phyloP scores from a whole-genome alignment of 2,329 filamentous ascomycete genomes.

The Passalora sequoiae region DNA sequence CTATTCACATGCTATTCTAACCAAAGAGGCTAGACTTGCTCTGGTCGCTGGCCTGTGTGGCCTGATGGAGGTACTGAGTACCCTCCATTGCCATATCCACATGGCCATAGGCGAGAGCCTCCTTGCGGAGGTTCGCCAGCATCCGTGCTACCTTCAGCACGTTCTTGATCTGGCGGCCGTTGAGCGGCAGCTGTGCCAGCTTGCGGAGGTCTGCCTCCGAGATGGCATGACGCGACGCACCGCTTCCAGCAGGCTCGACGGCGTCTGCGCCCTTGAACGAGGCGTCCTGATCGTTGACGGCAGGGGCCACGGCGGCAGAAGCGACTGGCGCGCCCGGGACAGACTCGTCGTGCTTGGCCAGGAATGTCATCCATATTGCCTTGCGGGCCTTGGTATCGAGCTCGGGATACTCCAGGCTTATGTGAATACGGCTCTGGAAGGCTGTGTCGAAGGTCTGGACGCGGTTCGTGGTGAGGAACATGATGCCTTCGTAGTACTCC shows the following conservation, averaged over 20 bases:
- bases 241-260: not conserved
- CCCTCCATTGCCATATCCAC: constrained; percentile 20
- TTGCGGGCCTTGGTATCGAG: constrained; percentile 35
- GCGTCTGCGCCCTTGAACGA: constrained; percentile 10
- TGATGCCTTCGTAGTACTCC: constrained; percentile 39
- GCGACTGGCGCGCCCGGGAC: too few species aligned
- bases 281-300: too few species aligned
- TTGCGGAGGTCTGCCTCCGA: constrained; percentile 29
- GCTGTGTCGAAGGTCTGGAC: constrained; percentile 42
- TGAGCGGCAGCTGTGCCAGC: constrained; percentile 32
- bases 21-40: not conserved
- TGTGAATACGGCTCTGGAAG: constrained; percentile 45
- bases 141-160: constrained; percentile 39
- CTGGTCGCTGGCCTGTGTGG: not conserved
- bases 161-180: constrained; percentile 43
- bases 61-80: not conserved
- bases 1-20: too few species aligned
- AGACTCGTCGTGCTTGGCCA: constrained; percentile 28
- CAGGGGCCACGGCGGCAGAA: too few species aligned
- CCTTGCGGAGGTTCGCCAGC: constrained; percentile 25
- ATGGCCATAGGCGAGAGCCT: constrained; percentile 27
- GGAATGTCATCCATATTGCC: constrained; percentile 45
- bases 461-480: constrained; percentile 45
- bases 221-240: constrained; percentile 27
- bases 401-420: constrained; percentile 40